Percentiles rank a stretch among this genome's conserved stretches.
Conservation (phyloP, 495 filamentous ascomycete genomes). For the Xylaria telfairii region DNA sequence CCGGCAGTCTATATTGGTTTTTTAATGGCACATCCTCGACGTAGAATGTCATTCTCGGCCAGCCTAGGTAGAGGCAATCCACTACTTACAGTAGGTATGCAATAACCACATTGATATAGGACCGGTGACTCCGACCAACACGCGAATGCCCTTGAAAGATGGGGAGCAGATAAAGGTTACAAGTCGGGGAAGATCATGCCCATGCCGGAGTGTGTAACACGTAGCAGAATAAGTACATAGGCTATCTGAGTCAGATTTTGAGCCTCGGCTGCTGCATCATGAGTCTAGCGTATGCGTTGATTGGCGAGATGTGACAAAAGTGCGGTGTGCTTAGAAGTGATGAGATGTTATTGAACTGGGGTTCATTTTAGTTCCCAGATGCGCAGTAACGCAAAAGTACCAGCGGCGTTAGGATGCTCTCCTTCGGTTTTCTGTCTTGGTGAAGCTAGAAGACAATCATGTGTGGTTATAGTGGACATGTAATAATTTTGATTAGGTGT, state of each 20-base stretch:
- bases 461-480: background rate
- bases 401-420: background rate
- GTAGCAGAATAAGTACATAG: slow-evolving; percentile 16
- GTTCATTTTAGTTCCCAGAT: background rate
- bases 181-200: background rate
- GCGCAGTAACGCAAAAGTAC: background rate
- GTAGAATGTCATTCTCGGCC: background rate
- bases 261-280: slow-evolving; percentile 12
- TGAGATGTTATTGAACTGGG: slow-evolving; percentile 2
- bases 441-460: slow-evolving; percentile 5
- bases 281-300: background rate
- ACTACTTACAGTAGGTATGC: background rate
- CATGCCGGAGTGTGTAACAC: slow-evolving; percentile 5
- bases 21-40: background rate
- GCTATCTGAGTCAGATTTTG: slow-evolving; percentile 40
- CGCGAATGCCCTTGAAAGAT: slow-evolving; percentile 4
- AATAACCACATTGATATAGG: slow-evolving; percentile 1
- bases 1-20: background rate
- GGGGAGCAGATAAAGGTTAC: slow-evolving; percentile 11
- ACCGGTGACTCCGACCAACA: slow-evolving; percentile 10
- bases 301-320: slow-evolving; percentile 22
- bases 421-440: background rate
- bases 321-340: slow-evolving; percentile 24
- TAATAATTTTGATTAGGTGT: background rate
- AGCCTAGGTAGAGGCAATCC: background rate